phyloP scores from a whole-genome alignment of 768 basidiomycete species.

The Termitomyces sp. region DNA sequence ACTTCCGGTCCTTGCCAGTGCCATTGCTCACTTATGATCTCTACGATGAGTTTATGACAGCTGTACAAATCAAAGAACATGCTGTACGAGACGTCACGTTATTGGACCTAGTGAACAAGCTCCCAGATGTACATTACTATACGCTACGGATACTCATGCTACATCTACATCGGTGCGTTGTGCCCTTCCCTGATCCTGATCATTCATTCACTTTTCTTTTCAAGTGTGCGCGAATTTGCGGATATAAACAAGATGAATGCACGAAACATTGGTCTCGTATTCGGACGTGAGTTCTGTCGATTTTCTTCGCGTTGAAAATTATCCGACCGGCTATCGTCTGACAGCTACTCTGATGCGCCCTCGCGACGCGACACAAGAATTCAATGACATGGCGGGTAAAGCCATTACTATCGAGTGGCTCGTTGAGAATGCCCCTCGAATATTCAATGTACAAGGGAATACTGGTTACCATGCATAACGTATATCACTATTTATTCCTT shows the following conservation, averaged over 20 bases:
- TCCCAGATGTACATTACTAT: conserved; percentile 85
- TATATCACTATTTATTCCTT: conserved; percentile 16
- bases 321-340: conserved; percentile 10
- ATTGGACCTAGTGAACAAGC: conserved; percentile 60
- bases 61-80: conserved; percentile 64
- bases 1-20: conserved; percentile 88
- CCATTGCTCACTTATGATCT: conserved; percentile 88
- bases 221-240: conserved; percentile 55
- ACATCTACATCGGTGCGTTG: conserved; percentile 78
- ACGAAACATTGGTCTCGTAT: conserved; percentile 93
- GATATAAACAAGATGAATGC: conserved; percentile 90
- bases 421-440: conserved; percentile 73
- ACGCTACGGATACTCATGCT: conserved; percentile 80
- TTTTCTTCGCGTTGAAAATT: neutral
- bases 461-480: conserved; percentile 3
- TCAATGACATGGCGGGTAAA: conserved; percentile 97
- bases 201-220: conserved; percentile 26
- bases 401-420: conserved; percentile 92
- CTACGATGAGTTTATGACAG: conserved; percentile 84
- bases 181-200: neutral
- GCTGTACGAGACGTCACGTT: conserved; percentile 53
- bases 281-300: conserved; percentile 74
- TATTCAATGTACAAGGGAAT: conserved; percentile 31
- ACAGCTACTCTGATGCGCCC: conserved; percentile 93
- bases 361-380: conserved; percentile 79